Percentiles rank a stretch among this genome's conserved stretches.
Conservation (phyloP, 1,139 yeast species). For the Hemisphaericaspora lyxosophila region DNA sequence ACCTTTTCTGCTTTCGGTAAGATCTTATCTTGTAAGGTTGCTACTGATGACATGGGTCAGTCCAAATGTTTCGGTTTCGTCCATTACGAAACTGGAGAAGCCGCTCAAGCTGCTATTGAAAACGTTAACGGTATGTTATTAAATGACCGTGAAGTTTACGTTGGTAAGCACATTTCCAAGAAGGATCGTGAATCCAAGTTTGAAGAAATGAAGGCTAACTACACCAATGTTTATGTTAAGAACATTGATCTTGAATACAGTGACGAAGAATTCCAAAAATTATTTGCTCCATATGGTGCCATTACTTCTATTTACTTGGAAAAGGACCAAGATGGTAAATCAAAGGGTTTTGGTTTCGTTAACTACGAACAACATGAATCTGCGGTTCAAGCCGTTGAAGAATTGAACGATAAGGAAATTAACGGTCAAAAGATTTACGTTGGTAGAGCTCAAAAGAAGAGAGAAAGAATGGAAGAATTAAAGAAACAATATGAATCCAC, state of each 20-base stretch:
- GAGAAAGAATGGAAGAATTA: conserved; percentile 96
- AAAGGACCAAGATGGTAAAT: conserved; percentile 82
- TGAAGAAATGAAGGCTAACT: conserved; percentile 89
- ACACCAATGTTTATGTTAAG: conserved; percentile 93
- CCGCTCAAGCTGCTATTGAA: conserved; percentile 94
- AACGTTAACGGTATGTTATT: conserved; percentile 98
- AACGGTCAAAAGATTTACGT: conserved; percentile 87
- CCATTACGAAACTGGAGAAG: conserved; percentile 90
- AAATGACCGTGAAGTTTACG: conserved; percentile 95
- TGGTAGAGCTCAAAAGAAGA: conserved; percentile 99
- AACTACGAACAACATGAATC: conserved; percentile 85
- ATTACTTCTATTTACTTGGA: conserved; percentile 85
- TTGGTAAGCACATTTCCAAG: conserved; percentile 90
- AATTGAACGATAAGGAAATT: conserved; percentile 82
- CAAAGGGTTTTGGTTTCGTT: conserved; percentile 95
- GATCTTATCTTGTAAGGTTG: conserved; percentile 96
- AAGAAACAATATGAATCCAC: conserved; percentile 93
- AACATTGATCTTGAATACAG: conserved; percentile 74
- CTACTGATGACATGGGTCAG: conserved; percentile 87
- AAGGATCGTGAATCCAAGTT: conserved; percentile 95
- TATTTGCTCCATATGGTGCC: conserved; percentile 74
- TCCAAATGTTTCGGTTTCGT: conserved; percentile 98
- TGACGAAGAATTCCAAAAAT: conserved; percentile 70
- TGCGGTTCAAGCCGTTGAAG: conserved; percentile 91
- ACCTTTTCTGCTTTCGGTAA: conserved; percentile 97